Evolutionary conservation across 495 filamentous ascomycete species (phyloP), one percentile per base, ranked within the genome.

Genomic region (Penicillium cosmopolitanum): DNA sequence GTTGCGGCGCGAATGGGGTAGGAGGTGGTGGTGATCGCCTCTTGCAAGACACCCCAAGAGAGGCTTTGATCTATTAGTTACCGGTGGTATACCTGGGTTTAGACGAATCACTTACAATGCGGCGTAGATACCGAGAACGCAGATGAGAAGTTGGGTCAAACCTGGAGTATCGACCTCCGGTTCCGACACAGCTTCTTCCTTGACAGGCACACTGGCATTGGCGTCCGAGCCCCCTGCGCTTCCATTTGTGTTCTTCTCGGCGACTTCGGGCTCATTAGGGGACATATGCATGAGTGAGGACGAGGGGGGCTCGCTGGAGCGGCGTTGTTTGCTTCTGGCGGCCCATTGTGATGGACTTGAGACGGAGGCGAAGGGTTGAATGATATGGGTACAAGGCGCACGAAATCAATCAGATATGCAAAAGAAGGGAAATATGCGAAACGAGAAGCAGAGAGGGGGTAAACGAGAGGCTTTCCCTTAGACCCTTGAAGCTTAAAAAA

Each of bases 31-130:
- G 94, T 98, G 66, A 98, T 94, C 55, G 94, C 91, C 73, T 98
- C 95, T 83, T 98, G 95, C 54, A 98, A 87, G 63, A 97, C 85
- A 44, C 90, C 95, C 95, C 95, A 98, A 48, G 92, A 90, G 2
- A 98, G 81, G 73, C 95, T 97, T 50, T 35, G 18, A n/a, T 38
- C 21, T 60, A 53, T 74, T 53, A 76, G 65, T 51, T 15, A 28
- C n/a, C 6, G 10, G 43, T 5, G 12, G 44, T 25, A 13, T 23
- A 10, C 25, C 11, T 56, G 28, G 43, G 15, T 13, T n/a, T 25
- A 3, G 53, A 36, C n/a, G 31, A 54, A 43, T 15, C 51, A 77
- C 89, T 67, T 85, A 97, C 95, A 98, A 98, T 43, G 92, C 94
- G 36, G 86, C 90, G 70, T 98, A 98, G 61, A 98, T 98, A 50